Percentiles rank a stretch among this genome's conserved stretches.
phyloP scores from a whole-genome alignment of 1,284 basidiomycete genomes.

The Trametes pubescens region DNA sequence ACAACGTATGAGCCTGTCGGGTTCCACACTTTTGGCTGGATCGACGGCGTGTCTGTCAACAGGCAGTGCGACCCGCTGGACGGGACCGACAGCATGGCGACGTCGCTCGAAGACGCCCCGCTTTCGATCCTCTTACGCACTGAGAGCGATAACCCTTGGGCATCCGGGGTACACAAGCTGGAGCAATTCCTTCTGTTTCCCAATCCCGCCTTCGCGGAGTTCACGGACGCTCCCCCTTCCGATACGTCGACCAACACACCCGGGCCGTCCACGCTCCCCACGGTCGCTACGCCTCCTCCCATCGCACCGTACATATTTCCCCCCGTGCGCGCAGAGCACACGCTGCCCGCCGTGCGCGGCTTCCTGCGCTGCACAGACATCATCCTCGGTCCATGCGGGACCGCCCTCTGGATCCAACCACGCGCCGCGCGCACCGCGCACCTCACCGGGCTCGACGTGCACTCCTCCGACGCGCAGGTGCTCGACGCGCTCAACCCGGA shows the following conservation, averaged over 20 bases:
- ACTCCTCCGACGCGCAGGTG: conserved; percentile 37
- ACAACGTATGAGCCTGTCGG: conserved; percentile 48
- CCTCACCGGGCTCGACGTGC: conserved; percentile 40
- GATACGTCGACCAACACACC: too few relatives aligned
- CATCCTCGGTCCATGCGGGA: conserved; percentile 58
- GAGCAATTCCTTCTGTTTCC: conserved; percentile 55
- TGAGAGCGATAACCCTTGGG: conserved; percentile 68
- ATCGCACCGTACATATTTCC: conserved; percentile 52
- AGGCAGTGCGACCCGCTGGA: conserved; percentile 16
- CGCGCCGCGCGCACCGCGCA: conserved; percentile 39
- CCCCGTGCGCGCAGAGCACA: conserved; percentile 44
- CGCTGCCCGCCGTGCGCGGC: conserved; percentile 52
- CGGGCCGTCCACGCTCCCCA: neutral
- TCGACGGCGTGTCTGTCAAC: conserved; percentile 56
- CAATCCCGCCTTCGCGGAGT: conserved; percentile 39
- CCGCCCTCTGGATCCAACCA: conserved; percentile 67
- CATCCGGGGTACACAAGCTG: conserved; percentile 54
- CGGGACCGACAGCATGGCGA: neutral
- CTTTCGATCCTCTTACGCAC: conserved; percentile 63
- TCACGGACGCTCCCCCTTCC: neutral
- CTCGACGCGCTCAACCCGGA: conserved; percentile 23
- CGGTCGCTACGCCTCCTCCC: neutral
- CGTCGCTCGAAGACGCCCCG: conserved; percentile 22
- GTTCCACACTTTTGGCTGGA: conserved; percentile 66
- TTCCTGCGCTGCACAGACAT: conserved; percentile 60